phyloP scores from a whole-genome alignment of 1,139 yeast genomes.

The Diutina rugosa region DNA sequence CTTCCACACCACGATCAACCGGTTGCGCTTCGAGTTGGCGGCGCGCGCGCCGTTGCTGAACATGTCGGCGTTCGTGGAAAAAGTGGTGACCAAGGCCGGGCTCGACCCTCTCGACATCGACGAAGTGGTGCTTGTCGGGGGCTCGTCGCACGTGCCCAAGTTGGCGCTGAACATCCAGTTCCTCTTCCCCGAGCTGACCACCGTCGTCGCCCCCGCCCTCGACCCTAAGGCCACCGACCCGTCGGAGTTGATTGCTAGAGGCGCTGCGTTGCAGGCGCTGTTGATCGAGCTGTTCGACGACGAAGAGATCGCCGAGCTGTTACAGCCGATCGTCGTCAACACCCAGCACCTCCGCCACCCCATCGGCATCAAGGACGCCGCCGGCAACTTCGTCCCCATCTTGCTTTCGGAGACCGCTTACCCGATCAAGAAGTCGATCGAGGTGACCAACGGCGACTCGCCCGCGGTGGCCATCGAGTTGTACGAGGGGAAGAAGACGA shows the following conservation, averaged over 20 bases:
- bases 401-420: constrained; percentile 79
- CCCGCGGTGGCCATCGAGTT: constrained; percentile 58
- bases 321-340: constrained; percentile 76
- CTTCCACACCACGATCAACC: constrained; percentile 84
- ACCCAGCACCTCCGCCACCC: constrained; percentile 81
- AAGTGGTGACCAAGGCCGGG: constrained; percentile 68
- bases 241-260: constrained; percentile 81
- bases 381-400: constrained; percentile 62
- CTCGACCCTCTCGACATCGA: constrained; percentile 79
- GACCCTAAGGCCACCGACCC: constrained; percentile 78
- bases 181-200: constrained; percentile 73
- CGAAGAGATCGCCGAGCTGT: constrained; percentile 75
- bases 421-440: constrained; percentile 74
- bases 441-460: constrained; percentile 47
- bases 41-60: constrained; percentile 68
- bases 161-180: constrained; percentile 62
- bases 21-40: constrained; percentile 85
- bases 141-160: constrained; percentile 87
- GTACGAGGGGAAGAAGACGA: constrained; percentile 73
- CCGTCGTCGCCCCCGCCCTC: constrained; percentile 62
- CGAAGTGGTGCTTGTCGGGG: constrained; percentile 89
- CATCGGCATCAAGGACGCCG: constrained; percentile 70
- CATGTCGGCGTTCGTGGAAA: constrained; percentile 67
- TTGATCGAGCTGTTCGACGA: constrained; percentile 74
- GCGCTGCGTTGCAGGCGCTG: constrained; percentile 96